A percentile compares a stretch with the other conserved stretches of the same genome.
Evolutionary conservation across 2,329 filamentous ascomycete genomes (phyloP).

Genomic region (Fusarium sp.): DNA sequence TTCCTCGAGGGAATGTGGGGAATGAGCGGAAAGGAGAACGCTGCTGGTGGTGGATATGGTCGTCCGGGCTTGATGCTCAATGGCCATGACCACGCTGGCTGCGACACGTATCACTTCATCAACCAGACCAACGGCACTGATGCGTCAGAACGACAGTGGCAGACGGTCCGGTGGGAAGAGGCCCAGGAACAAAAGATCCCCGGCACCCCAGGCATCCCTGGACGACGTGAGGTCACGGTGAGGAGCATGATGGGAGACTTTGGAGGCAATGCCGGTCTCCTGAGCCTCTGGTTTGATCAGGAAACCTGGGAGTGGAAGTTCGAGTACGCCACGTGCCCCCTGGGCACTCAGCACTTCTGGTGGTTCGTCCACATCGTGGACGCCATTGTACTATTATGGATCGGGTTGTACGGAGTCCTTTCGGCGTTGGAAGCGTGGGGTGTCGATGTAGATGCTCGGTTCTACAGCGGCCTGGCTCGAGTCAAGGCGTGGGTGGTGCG

Average conservation of each 20-base stretch:
- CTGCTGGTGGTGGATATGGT: constrained; percentile 72
- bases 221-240: constrained; percentile 89
- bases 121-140: constrained; percentile 66
- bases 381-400: constrained; percentile 57
- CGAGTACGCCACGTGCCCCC: constrained; percentile 80
- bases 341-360: constrained; percentile 93
- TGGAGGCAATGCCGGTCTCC: constrained; percentile 88
- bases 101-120: constrained; percentile 87
- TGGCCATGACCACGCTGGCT: constrained; percentile 95
- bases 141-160: constrained; percentile 60
- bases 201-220: constrained; percentile 62
- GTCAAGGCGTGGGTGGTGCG: constrained; percentile 19
- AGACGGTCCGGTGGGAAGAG: constrained; percentile 61
- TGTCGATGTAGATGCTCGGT: constrained; percentile 50
- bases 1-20: constrained; percentile 90
- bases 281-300: constrained; percentile 91
- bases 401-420: constrained; percentile 43
- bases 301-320: constrained; percentile 80
- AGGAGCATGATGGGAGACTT: constrained; percentile 99
- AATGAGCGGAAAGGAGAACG: constrained; percentile 72
- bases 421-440: constrained; percentile 45
- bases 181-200: constrained; percentile 57
- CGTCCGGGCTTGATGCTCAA: constrained; percentile 85
- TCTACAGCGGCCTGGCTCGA: constrained; percentile 36
- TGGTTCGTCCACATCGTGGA: constrained; percentile 88